Conservation (phyloP, 192 early-diverging fungal genomes). For the Piromyces finnis region DNA sequence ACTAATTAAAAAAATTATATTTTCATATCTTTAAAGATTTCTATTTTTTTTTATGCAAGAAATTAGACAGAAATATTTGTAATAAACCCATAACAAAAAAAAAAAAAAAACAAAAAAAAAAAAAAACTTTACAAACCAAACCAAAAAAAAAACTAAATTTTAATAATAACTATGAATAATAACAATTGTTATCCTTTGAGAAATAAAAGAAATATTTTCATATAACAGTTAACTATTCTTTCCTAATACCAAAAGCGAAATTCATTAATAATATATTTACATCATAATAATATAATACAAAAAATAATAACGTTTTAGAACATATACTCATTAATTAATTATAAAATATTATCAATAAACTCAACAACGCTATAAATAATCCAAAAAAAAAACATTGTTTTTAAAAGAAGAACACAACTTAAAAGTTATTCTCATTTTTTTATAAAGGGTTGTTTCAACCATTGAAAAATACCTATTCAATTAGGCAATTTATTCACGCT, state of each 20-base stretch:
- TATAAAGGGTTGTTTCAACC: too few species aligned
- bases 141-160: background rate
- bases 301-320: background rate
- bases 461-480: too few species aligned
- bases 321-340: too few species aligned
- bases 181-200: background rate
- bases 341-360: too few species aligned
- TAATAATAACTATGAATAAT: background rate
- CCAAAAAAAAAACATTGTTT: too few species aligned
- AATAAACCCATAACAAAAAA: background rate
- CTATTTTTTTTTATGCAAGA: background rate
- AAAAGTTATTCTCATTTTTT: too few species aligned
- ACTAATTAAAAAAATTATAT: too few species aligned
- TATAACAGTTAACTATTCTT: background rate
- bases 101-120: background rate
- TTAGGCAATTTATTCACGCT: too few species aligned
- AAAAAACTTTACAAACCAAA: background rate
- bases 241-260: background rate
- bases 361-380: too few species aligned
- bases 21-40: background rate
- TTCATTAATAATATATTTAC: background rate
- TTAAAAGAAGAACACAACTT: too few species aligned
- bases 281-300: background rate
- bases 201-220: background rate
- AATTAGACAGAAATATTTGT: background rate